These are phyloP conservation scores for Nicotiana sylvestris DNA, from an alignment of 257 asterid species.

Conservation along the genomic window DNA sequence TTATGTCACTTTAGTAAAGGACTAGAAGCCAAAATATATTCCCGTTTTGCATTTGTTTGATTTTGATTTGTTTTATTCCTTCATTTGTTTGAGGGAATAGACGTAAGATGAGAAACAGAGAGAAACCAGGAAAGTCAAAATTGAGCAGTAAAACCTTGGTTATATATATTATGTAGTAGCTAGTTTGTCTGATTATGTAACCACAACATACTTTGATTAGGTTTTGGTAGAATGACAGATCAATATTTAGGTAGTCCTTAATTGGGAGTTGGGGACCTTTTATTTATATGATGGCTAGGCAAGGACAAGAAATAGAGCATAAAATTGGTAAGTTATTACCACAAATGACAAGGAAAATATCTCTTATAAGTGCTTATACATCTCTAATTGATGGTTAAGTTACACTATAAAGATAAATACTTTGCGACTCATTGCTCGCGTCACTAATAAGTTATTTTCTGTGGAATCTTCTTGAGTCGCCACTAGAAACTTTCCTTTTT, in stretches of 20 bases:
- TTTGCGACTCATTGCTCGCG: too few species aligned
- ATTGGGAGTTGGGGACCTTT: background rate
- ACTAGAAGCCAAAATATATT: background rate
- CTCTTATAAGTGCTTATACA: too few species aligned
- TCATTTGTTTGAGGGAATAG: background rate
- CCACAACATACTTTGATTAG: background rate
- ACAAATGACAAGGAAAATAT: too few species aligned
- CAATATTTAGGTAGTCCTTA: background rate
- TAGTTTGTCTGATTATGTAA: background rate
- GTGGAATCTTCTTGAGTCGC: too few species aligned
- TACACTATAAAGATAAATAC: too few species aligned
- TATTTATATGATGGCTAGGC: too few species aligned
- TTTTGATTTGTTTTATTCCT: background rate
- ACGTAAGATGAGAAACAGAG: background rate
- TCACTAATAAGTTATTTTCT: too few species aligned
- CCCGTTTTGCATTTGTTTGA: background rate
- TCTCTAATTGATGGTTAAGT: too few species aligned
- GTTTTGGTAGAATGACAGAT: background rate
- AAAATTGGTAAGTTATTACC: too few species aligned
- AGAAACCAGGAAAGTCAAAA: background rate
- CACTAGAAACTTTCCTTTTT: background rate
- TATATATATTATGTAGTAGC: background rate
- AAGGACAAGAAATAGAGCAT: too few species aligned
- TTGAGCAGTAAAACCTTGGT: background rate
- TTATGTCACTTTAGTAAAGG: background rate